Evolutionary conservation across 2,329 filamentous ascomycete species (phyloP), one percentile per base, ranked within the genome.

Genomic region (Fusarium poae): DNA sequence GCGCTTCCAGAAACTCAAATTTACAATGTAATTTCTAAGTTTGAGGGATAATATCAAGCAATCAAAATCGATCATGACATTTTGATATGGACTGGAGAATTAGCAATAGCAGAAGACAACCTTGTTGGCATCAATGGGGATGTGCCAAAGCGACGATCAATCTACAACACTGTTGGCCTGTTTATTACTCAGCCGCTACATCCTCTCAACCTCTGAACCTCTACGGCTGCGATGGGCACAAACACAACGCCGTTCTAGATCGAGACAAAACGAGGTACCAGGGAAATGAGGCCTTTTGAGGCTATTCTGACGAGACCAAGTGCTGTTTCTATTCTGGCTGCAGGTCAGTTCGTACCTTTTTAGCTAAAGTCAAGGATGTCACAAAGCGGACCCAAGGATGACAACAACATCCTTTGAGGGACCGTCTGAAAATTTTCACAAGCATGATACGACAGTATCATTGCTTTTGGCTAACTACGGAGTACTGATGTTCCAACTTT

Each of bases 261-360:
- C 39, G 21, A 53, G 45, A 48, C 35, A 59, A 32, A 46, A 39
- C 57, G 39, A 43, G 57, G 57, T 35, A n/a, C 21, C 21, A 42
- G 39, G 39, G 48, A 65, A 68, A 70, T 70, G 67, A 70, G 67
- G 67, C 58, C 62, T 68, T 70, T 57, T 44, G 44, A 52, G 58
- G 58, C 44, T 51, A 25, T 39, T 63, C 62, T 67, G 62, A 57
- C 57, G 66, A 58, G 29, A 55, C 43, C 23, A 34, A 62, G 65
- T 43, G 44, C 56, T 44, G 39, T 20, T 50, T 50, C 34, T 50
- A 27, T 42, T 34, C 43, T 51, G 39, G 51, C 53, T 37, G 37
- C 25, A 43, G 44, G 43, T 43, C 27, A 52, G 37, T 29, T 44
- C 27, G 20, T 21, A 44, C 37, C 13, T 42, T 44, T 34, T 37